phyloP scores from a whole-genome alignment of 257 asterid species.

The Pogostemon cablin region DNA sequence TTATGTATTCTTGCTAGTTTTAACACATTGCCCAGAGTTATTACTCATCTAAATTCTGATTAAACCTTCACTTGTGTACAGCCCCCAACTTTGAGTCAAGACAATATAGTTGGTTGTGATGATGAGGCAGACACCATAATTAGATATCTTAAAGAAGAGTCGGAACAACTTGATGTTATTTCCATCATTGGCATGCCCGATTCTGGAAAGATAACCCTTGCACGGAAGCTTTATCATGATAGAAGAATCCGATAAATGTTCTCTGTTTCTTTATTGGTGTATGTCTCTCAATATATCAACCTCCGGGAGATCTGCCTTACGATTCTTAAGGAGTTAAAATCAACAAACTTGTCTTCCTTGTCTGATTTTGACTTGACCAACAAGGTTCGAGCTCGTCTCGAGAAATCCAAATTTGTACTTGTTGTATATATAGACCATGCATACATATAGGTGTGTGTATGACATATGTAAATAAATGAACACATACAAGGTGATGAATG shows the following conservation, averaged over 20 bases:
- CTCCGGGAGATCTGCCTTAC: conserved; percentile 26
- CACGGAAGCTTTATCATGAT: conserved; percentile 34
- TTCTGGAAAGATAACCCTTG: conserved; percentile 41
- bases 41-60: neutral
- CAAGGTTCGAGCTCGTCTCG: conserved; percentile 16
- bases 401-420: conserved; percentile 39
- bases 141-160: conserved; percentile 28
- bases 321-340: conserved; percentile 30
- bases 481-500: too few relatives aligned
- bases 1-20: neutral
- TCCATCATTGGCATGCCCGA: conserved; percentile 47
- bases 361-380: conserved; percentile 31
- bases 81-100: conserved; percentile 33
- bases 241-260: conserved; percentile 12
- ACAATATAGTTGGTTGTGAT: conserved; percentile 36
- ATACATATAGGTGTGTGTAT: too few relatives aligned
- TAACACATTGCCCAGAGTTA: neutral
- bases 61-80: neutral
- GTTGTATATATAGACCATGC: too few relatives aligned
- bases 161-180: conserved; percentile 30
- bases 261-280: conserved; percentile 34
- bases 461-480: too few relatives aligned
- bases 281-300: conserved; percentile 40
- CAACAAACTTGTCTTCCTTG: conserved; percentile 16
- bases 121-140: conserved; percentile 31